These are phyloP conservation scores for Basipetospora chlamydospora DNA, from an alignment of 2,329 filamentous ascomycete species.

Conservation along the genomic window DNA sequence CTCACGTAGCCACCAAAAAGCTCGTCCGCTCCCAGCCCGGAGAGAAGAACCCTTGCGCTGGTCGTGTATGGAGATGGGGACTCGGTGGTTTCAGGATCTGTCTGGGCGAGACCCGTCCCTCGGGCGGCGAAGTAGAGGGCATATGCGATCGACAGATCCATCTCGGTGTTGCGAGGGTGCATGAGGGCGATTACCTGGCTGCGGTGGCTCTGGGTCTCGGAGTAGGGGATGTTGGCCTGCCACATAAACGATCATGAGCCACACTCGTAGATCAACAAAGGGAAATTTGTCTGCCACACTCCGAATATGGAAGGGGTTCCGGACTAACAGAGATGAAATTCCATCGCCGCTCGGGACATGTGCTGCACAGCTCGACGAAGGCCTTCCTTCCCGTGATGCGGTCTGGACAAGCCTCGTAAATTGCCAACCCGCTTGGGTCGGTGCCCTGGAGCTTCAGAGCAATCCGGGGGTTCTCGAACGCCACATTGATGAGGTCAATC, in stretches of 20 bases:
- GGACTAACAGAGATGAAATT: constrained; percentile 57
- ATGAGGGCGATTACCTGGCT: constrained; percentile 61
- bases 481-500: constrained; percentile 87
- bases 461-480: constrained; percentile 83
- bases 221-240: constrained; percentile 70
- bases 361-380: constrained; percentile 53
- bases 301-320: too few relatives aligned
- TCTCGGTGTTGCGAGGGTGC: constrained; percentile 89
- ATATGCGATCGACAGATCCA: constrained; percentile 89
- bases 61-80: constrained; percentile 39
- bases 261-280: background rate
- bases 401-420: constrained; percentile 81
- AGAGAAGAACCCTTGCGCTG: constrained; percentile 69
- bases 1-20: constrained; percentile 87
- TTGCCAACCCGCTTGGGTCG: constrained; percentile 16
- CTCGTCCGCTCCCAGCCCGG: constrained; percentile 89
- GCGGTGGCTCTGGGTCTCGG: constrained; percentile 56
- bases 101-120: constrained; percentile 41
- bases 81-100: constrained; percentile 11
- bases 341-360: constrained; percentile 62
- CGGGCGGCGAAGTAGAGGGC: constrained; percentile 92
- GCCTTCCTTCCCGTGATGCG: constrained; percentile 73
- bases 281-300: background rate
- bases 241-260: background rate
- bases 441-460: constrained; percentile 34